Evolutionary conservation across 345 rosid species (phyloP).

Genomic region (Citrus glauca): DNA sequence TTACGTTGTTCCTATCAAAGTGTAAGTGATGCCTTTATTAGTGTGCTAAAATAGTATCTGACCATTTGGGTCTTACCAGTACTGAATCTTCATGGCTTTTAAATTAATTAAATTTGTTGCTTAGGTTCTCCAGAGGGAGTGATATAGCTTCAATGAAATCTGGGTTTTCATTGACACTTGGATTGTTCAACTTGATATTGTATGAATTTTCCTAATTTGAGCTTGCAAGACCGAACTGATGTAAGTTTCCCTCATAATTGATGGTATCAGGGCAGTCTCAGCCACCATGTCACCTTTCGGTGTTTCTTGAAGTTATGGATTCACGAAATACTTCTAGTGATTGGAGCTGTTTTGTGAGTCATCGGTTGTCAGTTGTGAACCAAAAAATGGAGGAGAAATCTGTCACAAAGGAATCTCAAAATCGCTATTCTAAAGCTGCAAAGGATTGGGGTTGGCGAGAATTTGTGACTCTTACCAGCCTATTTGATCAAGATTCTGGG

Average conservation of each 20-base stretch:
- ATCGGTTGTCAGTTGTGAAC: slow-evolving; percentile 91
- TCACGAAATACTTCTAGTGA: slow-evolving; percentile 84
- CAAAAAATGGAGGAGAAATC: slow-evolving; percentile 90
- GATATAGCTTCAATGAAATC: background rate
- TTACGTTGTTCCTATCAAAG: slow-evolving; percentile 1
- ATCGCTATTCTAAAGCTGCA: slow-evolving; percentile 98
- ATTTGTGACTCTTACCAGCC: slow-evolving; percentile 94
- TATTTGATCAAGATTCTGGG: slow-evolving; percentile 99
- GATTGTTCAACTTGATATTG: slow-evolving; percentile 5
- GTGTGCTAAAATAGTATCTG: slow-evolving; percentile 7
- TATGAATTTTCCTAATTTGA: slow-evolving; percentile 4
- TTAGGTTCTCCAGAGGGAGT: background rate
- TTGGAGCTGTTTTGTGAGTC: slow-evolving; percentile 99
- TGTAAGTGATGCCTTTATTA: slow-evolving; percentile 5
- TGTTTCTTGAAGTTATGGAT: slow-evolving; percentile 99
- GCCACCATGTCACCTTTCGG: slow-evolving; percentile 99
- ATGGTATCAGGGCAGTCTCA: slow-evolving; percentile 99
- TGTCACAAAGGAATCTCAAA: slow-evolving; percentile 97
- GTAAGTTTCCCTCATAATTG: slow-evolving; percentile 34
- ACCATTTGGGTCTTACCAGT: background rate
- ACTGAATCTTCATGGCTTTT: background rate
- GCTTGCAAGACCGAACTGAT: slow-evolving; percentile 33
- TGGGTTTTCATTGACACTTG: background rate
- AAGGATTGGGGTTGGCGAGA: slow-evolving; percentile 99
- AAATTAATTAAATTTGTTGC: background rate